A percentile compares a stretch with the other conserved stretches of the same genome.
These are phyloP conservation scores for Sugiyamaella valdiviana DNA, from an alignment of 805 yeast species.

Conservation along the genomic window DNA sequence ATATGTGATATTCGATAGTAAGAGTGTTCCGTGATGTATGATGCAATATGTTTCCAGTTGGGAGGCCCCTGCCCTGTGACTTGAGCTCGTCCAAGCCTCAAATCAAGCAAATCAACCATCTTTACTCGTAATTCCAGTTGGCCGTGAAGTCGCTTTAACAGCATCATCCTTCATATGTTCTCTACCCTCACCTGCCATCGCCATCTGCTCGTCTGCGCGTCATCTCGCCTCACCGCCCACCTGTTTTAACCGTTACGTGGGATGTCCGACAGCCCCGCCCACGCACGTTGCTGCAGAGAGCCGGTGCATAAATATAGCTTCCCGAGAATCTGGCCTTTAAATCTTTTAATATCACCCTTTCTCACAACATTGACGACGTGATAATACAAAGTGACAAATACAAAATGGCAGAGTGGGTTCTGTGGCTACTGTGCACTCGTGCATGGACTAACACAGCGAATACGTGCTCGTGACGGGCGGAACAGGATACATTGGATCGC, in stretches of 20 bases:
- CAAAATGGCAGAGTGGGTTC: not conserved
- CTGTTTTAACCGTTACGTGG: no score
- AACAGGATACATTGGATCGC: constrained; percentile 83
- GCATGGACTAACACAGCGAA: constrained; percentile 11
- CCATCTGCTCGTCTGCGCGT: no score
- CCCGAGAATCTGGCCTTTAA: constrained; percentile 2
- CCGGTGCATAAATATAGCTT: constrained; percentile 1
- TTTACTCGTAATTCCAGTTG: no score
- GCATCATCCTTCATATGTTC: no score
- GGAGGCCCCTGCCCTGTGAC: no score
- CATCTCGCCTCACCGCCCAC: no score
- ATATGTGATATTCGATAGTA: no score
- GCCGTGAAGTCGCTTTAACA: no score
- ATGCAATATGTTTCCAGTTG: no score
- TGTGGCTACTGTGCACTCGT: not conserved
- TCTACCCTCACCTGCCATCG: no score
- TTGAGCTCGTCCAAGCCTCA: no score
- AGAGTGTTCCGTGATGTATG: no score
- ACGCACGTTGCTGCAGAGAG: not conserved
- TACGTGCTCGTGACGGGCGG: constrained; percentile 75
- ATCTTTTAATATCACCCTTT: not conserved
- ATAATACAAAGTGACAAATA: not conserved
- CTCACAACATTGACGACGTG: not conserved
- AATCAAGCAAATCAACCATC: not conserved
- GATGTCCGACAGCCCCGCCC: not conserved